Evolutionary conservation across 1,139 yeast genomes (phyloP).

Genomic region (Geotrichum reessii): DNA sequence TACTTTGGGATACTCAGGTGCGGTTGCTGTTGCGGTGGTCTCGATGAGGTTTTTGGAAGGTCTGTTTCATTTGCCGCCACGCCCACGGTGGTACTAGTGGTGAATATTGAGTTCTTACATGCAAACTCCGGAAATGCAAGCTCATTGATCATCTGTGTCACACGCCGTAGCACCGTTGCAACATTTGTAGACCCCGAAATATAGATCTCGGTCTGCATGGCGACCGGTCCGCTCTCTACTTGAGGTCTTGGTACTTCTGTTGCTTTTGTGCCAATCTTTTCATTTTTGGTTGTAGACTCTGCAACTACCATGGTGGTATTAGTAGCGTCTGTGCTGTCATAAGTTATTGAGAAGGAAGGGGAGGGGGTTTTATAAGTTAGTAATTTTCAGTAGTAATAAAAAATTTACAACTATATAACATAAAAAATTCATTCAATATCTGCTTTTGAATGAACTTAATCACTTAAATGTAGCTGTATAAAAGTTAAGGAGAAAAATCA

Average conservation of each 20-base stretch:
- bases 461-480: no score
- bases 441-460: background rate
- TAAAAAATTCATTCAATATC: background rate
- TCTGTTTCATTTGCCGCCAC: background rate
- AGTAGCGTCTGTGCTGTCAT: background rate
- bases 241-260: background rate
- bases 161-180: conserved; percentile 12
- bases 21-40: background rate
- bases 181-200: conserved; percentile 14
- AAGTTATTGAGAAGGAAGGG: no score
- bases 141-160: conserved; percentile 8
- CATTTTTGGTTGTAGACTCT: background rate
- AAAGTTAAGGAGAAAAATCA: no score
- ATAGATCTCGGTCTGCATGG: conserved; percentile 8
- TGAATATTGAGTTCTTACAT: conserved; percentile 23
- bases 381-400: background rate
- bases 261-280: background rate
- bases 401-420: background rate
- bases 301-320: background rate
- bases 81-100: conserved; percentile 22
- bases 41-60: background rate
- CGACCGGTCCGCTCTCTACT: background rate
- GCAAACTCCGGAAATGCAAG: conserved; percentile 26
- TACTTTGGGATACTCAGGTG: conserved; percentile 16
- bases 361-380: background rate